Percentiles rank a stretch among this genome's conserved stretches.
phyloP scores from a whole-genome alignment of 148 eudicot species.

The Cornus kousa region DNA sequence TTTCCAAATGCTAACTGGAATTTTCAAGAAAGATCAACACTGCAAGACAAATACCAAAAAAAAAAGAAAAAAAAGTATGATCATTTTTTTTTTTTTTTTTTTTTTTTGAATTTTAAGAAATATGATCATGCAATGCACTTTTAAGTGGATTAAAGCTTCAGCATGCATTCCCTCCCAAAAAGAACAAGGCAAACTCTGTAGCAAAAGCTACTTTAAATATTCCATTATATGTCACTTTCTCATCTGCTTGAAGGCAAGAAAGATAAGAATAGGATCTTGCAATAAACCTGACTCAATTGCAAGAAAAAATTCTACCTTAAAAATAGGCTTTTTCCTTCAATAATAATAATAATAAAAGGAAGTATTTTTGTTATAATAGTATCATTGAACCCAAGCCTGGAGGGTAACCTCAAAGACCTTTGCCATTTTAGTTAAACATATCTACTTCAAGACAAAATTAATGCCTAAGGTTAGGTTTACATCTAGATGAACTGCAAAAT shows the following conservation, averaged over 20 bases:
- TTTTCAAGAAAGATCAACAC: background rate
- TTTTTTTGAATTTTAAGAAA: no score
- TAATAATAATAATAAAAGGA: no score
- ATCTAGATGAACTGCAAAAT: no score
- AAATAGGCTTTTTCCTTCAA: background rate
- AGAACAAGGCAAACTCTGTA: background rate
- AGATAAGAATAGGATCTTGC: background rate
- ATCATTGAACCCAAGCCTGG: no score
- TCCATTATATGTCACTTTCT: no score
- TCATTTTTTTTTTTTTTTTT: background rate
- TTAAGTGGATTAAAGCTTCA: background rate
- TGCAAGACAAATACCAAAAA: background rate
- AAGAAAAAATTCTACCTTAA: background rate
- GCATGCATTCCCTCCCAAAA: background rate
- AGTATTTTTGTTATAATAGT: no score
- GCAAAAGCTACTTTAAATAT: no score
- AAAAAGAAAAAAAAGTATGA: background rate
- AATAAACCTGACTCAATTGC: background rate
- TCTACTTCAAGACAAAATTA: no score
- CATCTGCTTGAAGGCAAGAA: no score
- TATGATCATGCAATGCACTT: background rate
- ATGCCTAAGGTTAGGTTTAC: no score
- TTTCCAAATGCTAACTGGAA: background rate
- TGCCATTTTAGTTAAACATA: no score
- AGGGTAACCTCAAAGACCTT: no score